A percentile compares a stretch with the other conserved stretches of the same genome.
These are phyloP conservation scores for Trypanosoma congolense DNA, from an alignment of 208 protist species.

Conservation along the genomic window DNA sequence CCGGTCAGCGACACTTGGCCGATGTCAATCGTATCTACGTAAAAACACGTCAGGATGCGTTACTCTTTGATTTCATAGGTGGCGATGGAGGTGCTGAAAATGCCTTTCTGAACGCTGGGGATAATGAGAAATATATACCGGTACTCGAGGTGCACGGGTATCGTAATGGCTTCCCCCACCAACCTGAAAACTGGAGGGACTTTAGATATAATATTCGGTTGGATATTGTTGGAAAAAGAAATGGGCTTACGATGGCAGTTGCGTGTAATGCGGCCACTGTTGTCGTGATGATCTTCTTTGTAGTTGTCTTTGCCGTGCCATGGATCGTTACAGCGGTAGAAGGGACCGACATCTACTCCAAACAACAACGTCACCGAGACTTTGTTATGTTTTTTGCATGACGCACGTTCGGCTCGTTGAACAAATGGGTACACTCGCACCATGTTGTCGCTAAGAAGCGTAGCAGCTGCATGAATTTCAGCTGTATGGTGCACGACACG, in stretches of 20 bases:
- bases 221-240: constrained; percentile 1
- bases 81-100: constrained; percentile 15
- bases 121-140: constrained; percentile 2
- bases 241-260: neutral
- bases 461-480: no score
- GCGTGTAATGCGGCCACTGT: neutral
- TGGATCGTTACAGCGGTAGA: constrained; percentile 1
- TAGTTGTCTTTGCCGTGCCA: neutral
- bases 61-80: constrained; percentile 18
- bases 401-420: no score
- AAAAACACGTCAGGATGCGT: constrained; percentile 6
- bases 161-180: constrained; percentile 10
- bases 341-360: constrained; percentile 5
- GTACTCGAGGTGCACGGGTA: constrained; percentile 13
- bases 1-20: constrained; percentile 10
- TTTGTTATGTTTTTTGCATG: constrained; percentile 16
- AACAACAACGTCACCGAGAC: constrained; percentile 6
- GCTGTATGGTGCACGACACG: no score
- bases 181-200: constrained; percentile 10
- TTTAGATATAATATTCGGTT: constrained; percentile 20
- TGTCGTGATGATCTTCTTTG: neutral
- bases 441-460: no score
- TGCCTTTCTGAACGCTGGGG: neutral
- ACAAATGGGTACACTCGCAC: no score
- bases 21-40: constrained; percentile 5